Base-by-base conservation (phyloP, 2,329 filamentous ascomycete species). In the Nothomitra cinnamomea region DNA sequence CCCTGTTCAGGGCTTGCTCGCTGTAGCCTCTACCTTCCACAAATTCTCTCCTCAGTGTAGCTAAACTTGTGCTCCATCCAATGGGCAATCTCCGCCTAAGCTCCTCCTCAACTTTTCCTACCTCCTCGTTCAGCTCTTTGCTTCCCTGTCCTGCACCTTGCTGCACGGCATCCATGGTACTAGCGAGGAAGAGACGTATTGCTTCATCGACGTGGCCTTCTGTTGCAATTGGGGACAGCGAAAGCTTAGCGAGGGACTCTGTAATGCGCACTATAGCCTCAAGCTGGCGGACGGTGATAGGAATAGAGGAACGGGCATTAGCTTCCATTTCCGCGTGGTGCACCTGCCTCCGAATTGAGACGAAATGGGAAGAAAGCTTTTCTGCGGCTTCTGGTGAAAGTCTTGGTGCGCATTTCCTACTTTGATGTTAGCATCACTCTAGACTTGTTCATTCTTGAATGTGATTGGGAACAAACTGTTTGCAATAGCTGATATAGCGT, bases 181-280 rank as follows among this genome's bases (percentile, higher is more conserved):
- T 89, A 59, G 89, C 92, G 28, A 98, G 73, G 81, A 98, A 98
- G 15, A 98, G 77, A 0, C 92, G 83, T 62, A 98, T 98, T 1
- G 92, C 92, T 70, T 98, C 92, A 63, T 98, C 90, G 52, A 98
- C 92, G 63, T 98, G 92, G 48, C 80, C 75, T 67, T 95, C 90
- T 0, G 85, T 89, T 1, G 90, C 92, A 42, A 95, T 76, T 2
- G 89, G 83, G 0, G 85, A 87, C 7, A 98, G 77, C 0, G 84
- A 82, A 43, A 98, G 74, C 67, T 98, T 98, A 54, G 92, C 92
- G 1, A 98, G 78, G 0, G 92, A 88, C 66, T 98, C 92, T 2
- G 89, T 94, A 63, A 98, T 96, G 65, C 92, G 90, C 58, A 96
- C 85, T 60, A 98, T 94, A 62, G 90, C 90, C 69, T 98, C 92